These are phyloP conservation scores for Rasamsonia emersonii DNA, from an alignment of 2,329 filamentous ascomycete genomes.

Conservation along the genomic window DNA sequence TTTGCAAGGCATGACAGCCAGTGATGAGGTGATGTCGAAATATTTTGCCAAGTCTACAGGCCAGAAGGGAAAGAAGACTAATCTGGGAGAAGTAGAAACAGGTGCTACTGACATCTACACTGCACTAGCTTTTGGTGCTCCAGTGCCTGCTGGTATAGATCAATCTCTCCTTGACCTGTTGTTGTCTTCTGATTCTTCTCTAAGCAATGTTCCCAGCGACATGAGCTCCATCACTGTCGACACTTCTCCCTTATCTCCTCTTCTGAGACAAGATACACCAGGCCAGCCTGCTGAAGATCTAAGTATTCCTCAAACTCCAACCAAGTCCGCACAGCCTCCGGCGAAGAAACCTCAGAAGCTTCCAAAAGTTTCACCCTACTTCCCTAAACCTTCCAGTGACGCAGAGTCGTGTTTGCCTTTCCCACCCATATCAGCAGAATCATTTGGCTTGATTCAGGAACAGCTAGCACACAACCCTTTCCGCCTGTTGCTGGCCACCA, in stretches of 20 bases:
- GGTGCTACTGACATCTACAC: no score
- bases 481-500: constrained; percentile 69
- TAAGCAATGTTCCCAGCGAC: constrained; percentile 28
- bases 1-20: constrained; percentile 26
- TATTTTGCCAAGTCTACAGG: no score
- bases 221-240: constrained; percentile 11
- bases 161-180: neutral
- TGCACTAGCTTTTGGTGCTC: no score
- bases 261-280: no score
- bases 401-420: constrained; percentile 47
- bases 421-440: constrained; percentile 53
- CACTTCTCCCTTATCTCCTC: constrained; percentile 9
- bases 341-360: constrained; percentile 12
- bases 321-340: constrained; percentile 7
- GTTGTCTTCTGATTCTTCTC: constrained; percentile 25
- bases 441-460: constrained; percentile 80
- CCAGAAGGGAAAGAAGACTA: no score
- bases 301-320: constrained; percentile 7
- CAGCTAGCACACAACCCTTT: constrained; percentile 67
- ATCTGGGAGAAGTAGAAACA: no score
- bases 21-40: constrained; percentile 32
- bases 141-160: no score
- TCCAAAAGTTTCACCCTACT: constrained; percentile 35
- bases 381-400: constrained; percentile 23
- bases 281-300: neutral